Evolutionary conservation across 129 eudicot genomes (phyloP), one percentile per base, ranked within the genome.

Genomic region (Lactuca saligna): DNA sequence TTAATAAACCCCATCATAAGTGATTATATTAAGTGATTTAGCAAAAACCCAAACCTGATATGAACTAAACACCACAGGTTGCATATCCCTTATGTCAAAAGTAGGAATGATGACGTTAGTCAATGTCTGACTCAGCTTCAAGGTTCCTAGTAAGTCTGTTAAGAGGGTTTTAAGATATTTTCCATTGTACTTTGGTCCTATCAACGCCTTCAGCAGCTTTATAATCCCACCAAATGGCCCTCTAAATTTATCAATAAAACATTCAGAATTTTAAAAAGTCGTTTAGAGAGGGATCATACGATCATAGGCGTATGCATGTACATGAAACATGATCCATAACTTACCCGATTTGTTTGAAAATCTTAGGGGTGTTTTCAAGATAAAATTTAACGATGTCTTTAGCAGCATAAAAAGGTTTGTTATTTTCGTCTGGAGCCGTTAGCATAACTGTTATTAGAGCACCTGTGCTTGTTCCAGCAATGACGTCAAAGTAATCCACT

Each of bases 21-120:
- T 2, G 1, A 46, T 46, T 46, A 10, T 46, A 12, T 11, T 46
- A 1, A 46, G 14, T 9, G 49, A 42, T 42, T 42, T 42, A 42
- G 5, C 51, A 12, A 46, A 46, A 46, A 8, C 15, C 12, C 51
- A 46, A 33, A 76, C 91, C 85, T 76, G 76, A 65, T 37, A 80
- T 0, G 85, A 72, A 46, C 82, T 79, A 77, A 85, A 85, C 50
- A 85, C 74, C 9, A 75, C 81, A 8, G 91, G 91, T 49, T 86
- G 87, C 73, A 82, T 35, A 12, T 25, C 46, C 64, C 77, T 80
- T 6, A 86, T 79, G 72, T 86, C 91, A 63, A 86, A 86, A 33
- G 91, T 71, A 38, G 91, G 91, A 34, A 86, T 79, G 17, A 86
- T 85, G 13, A 86, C 79, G 75, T 86, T 80, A 4, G 91, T 86